Base-by-base conservation (phyloP, 2,329 filamentous ascomycete genomes). In the Penicillium italicum region DNA sequence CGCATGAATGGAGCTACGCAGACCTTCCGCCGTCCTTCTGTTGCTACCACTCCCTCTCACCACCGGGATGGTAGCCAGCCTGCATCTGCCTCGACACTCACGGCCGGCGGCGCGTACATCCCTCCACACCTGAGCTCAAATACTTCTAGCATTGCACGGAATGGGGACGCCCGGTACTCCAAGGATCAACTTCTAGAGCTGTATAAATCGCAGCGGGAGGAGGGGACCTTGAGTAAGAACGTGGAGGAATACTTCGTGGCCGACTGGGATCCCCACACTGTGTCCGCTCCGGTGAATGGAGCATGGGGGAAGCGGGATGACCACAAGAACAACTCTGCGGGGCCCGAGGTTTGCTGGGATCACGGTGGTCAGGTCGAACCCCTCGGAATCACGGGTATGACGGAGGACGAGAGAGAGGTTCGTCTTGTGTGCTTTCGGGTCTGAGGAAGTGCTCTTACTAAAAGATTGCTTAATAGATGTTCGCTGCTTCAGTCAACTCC, bases 281-380 rank as follows among this genome's bases (percentile, higher is more conserved):
- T 85, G 38, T 91, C 91, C 64, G 85, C 87, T 31, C 66, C 70
- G 67, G 80, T 62, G 65, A 83, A 73, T 75, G 85, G 72, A 26
- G 82, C 84, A 51, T 96, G 91, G 91, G 89, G 89, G 49, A 91
- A 92, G 72, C 82, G 80, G 63, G 83, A 84, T 56, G 91, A 97
- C 62, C 82, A 82, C 56, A 88, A 91, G 70, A 85, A 88, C 60
- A 79, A 82, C 60, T 86, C 86, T 56, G 85, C 89, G 67, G 91
- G 93, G 42, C 90, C 92, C n/a, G 91, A 94, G 60, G 84, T 93
- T 40, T 97, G 92, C 73, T 99, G 93, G 94, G 90, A 96, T 69
- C 76, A 82, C 56, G 81, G 82, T 57, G 91, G 89, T 24, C 81
- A 82, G 50, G 80, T 85, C 42, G 82, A 84, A 61, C 91, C 92